phyloP scores from a whole-genome alignment of 192 early-diverging fungal species.

The Chytriomyces sp. region DNA sequence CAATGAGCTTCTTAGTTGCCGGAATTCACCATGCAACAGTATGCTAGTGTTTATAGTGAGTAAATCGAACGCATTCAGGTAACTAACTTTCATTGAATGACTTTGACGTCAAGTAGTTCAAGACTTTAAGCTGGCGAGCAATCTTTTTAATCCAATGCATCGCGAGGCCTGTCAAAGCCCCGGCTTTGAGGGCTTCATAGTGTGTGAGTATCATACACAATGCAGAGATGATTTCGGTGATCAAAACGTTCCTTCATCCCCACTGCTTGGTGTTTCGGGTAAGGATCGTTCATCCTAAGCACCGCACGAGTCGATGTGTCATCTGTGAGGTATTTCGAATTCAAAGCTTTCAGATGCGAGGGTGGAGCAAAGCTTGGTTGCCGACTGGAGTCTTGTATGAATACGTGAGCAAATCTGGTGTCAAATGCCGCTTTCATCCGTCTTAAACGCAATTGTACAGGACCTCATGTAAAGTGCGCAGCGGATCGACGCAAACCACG shows the following conservation, averaged over 20 bases:
- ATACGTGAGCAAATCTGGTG: no score
- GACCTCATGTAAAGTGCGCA: no score
- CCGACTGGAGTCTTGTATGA: constrained; percentile 84
- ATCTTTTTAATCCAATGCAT: constrained; percentile 19
- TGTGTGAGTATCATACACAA: constrained; percentile 45
- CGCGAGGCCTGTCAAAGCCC: constrained; percentile 31
- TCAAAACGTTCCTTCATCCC: constrained; percentile 36
- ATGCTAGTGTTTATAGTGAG: neutral
- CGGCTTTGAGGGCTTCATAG: constrained; percentile 36
- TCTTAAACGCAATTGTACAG: no score
- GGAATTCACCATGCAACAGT: neutral
- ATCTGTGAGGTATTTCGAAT: constrained; percentile 24
- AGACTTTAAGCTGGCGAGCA: constrained; percentile 32
- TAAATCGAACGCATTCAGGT: constrained; percentile 42
- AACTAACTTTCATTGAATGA: constrained; percentile 53
- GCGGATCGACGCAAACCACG: no score
- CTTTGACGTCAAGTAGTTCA: constrained; percentile 32
- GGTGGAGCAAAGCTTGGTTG: constrained; percentile 38
- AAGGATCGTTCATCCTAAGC: neutral
- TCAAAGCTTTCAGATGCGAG: constrained; percentile 36
- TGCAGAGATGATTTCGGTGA: constrained; percentile 40
- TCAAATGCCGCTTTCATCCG: no score
- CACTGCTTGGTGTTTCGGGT: constrained; percentile 12
- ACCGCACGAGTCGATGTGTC: constrained; percentile 9
- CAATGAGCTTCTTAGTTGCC: constrained; percentile 45